phyloP scores from a whole-genome alignment of 768 basidiomycete species.

The Trametes cingulata region DNA sequence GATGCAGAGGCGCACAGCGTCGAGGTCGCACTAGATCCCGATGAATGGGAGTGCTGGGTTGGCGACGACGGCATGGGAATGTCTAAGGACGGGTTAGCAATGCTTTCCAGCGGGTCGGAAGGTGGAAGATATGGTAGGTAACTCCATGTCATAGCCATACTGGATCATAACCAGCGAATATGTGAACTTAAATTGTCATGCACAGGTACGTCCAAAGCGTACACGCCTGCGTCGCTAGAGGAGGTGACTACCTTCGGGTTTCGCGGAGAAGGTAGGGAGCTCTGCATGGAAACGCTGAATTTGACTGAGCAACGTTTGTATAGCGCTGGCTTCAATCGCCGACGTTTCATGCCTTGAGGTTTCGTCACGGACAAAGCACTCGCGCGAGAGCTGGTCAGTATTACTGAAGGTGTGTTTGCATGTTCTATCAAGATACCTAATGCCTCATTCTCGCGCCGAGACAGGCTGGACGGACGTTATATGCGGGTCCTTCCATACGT shows the following conservation, averaged over 20 bases:
- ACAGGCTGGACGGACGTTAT: constrained; percentile 67
- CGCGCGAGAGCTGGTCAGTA: constrained; percentile 69
- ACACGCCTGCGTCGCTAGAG: constrained; percentile 50
- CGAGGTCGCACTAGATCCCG: constrained; percentile 71
- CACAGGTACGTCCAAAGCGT: constrained; percentile 74
- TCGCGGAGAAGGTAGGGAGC: constrained; percentile 82
- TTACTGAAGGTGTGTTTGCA: constrained; percentile 68
- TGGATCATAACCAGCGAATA: not conserved
- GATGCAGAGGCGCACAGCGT: constrained; percentile 76
- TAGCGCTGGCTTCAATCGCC: constrained; percentile 83
- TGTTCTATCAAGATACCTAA: not conserved
- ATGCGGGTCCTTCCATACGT: constrained; percentile 70
- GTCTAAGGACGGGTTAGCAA: constrained; percentile 53
- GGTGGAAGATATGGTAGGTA: constrained; percentile 68
- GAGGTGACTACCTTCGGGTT: constrained; percentile 78
- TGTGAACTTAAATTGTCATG: too few species aligned
- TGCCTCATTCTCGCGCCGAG: not conserved
- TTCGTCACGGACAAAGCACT: constrained; percentile 66
- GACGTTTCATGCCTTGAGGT: constrained; percentile 82
- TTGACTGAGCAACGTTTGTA: not conserved
- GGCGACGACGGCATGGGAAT: constrained; percentile 86
- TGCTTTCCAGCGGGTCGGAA: constrained; percentile 53
- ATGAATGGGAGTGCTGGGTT: constrained; percentile 83
- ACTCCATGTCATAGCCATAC: too few species aligned
- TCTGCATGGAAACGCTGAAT: not conserved